These are phyloP conservation scores for Endothia cerciana DNA, from an alignment of 2,329 filamentous ascomycete species.

Conservation along the genomic window DNA sequence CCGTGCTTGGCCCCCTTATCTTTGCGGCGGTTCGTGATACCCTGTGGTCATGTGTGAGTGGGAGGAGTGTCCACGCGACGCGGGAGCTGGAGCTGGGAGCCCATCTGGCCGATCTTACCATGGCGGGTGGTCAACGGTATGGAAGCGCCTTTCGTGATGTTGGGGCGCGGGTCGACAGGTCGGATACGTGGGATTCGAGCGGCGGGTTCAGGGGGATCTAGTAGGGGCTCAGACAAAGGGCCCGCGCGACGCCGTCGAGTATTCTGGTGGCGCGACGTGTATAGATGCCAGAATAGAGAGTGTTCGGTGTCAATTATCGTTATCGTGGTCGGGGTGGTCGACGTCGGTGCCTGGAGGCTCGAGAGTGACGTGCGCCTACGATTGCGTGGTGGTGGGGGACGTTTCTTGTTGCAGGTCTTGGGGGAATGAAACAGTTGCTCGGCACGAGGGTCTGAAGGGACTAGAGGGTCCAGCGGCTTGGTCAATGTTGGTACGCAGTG, in stretches of 20 bases:
- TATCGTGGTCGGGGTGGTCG: background rate
- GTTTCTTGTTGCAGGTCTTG: conserved; percentile 21
- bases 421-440: conserved; percentile 25
- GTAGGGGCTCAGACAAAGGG: conserved; percentile 15
- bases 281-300: conserved; percentile 12
- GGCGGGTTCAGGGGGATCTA: conserved; percentile 16
- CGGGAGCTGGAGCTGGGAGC: background rate
- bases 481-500: conserved; percentile 16
- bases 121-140: conserved; percentile 19
- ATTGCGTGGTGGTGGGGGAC: conserved; percentile 18
- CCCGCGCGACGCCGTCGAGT: conserved; percentile 16
- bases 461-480: background rate
- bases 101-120: conserved; percentile 23
- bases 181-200: conserved; percentile 8
- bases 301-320: background rate
- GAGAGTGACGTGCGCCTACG: conserved; percentile 10
- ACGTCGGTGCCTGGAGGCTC: background rate
- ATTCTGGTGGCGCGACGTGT: conserved; percentile 15
- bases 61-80: conserved; percentile 4
- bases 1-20: conserved; percentile 51
- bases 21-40: conserved; percentile 54
- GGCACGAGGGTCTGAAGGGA: conserved; percentile 16
- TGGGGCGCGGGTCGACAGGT: conserved; percentile 6
- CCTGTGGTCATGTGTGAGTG: conserved; percentile 38
- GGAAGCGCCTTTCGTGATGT: conserved; percentile 7